phyloP scores from a whole-genome alignment of 2,329 filamentous ascomycete species.

The Pseudocercospora eumusae region DNA sequence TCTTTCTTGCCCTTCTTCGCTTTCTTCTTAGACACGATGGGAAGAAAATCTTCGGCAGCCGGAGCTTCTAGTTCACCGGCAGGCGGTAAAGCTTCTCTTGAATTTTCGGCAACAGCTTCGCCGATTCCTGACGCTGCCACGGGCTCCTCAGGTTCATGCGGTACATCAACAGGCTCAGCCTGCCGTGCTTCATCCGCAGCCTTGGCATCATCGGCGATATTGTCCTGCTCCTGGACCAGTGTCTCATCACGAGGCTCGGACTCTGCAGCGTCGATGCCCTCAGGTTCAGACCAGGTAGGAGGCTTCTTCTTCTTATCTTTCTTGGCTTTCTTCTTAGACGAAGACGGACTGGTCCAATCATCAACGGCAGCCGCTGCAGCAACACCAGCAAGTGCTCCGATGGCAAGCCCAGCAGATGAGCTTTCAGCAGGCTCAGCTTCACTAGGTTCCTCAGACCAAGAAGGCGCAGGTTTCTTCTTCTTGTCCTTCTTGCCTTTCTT shows the following conservation, averaged over 20 bases:
- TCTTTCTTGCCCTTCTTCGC: slow-evolving; percentile 30
- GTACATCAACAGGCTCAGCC: background rate
- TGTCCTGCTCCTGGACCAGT: background rate
- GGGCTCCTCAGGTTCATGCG: background rate
- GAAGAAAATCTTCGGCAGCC: slow-evolving; percentile 7
- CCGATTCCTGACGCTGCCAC: background rate
- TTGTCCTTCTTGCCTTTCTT: slow-evolving; percentile 37
- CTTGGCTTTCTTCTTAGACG: slow-evolving; percentile 42
- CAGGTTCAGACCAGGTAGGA: slow-evolving; percentile 13
- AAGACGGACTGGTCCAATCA: slow-evolving; percentile 3
- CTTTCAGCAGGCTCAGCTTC: background rate
- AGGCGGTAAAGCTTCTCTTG: background rate
- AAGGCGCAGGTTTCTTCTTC: slow-evolving; percentile 15
- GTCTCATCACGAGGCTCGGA: background rate
- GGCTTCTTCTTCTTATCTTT: slow-evolving; percentile 43
- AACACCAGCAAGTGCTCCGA: background rate
- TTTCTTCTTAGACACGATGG: slow-evolving; percentile 22
- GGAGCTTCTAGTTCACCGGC: background rate
- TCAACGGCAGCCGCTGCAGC: slow-evolving; percentile 1
- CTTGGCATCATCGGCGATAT: background rate
- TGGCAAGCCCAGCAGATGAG: background rate
- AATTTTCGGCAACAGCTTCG: background rate
- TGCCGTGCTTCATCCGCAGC: background rate
- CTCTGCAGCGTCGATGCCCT: background rate
- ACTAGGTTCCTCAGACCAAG: slow-evolving; percentile 16